Base-by-base conservation (phyloP, 2,329 filamentous ascomycete genomes). In the Fusarium clavum region DNA sequence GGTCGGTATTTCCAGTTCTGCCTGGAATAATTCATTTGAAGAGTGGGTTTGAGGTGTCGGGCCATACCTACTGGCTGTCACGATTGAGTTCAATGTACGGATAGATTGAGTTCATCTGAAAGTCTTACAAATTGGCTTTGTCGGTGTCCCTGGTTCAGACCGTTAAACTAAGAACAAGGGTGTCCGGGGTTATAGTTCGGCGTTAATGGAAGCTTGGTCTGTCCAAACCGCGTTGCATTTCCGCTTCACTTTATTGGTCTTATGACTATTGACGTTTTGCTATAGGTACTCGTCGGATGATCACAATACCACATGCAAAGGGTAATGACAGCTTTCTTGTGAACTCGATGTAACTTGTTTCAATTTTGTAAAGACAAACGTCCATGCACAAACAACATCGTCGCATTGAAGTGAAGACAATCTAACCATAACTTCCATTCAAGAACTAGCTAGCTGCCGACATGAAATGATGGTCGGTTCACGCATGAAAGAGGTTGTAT, bases 321-420 rank as follows among this genome's bases (percentile, higher is more conserved):
- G n/a, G 1, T 18, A n/a, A n/a, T n/a, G 18, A 4, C 34, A 38
- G 3, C 18, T n/a, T 6, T 38, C 18, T 38, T 38, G 34, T n/a
- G 18, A 38, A n/a, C 10, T 6, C 34, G 10, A 3, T 18, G 18
- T n/a, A 7, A 38, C 34, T n/a, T 38, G 34, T n/a, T 38, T 12
- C 18, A 12, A 38, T 10, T 38, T 38, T n/a, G n/a, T 4, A 30
- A 30, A 32, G 16, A 34, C 16, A 34, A 34, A 1, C 5, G 5
- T 34, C 32, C 16, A 34, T 34, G 14, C 7, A 5, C 8, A 34
- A 5, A 34, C 1, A 27, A 2, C 27, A 27, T 27, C 14, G 9
- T 5, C 30, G 3, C 2, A 9, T 6, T 18, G 32, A 18, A 5
- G 5, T 0, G 1, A 34, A 34, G 6, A 9, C 30, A 9, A 3